Conservation (phyloP, 768 basidiomycete genomes). For the Leccinum uliginosum region DNA sequence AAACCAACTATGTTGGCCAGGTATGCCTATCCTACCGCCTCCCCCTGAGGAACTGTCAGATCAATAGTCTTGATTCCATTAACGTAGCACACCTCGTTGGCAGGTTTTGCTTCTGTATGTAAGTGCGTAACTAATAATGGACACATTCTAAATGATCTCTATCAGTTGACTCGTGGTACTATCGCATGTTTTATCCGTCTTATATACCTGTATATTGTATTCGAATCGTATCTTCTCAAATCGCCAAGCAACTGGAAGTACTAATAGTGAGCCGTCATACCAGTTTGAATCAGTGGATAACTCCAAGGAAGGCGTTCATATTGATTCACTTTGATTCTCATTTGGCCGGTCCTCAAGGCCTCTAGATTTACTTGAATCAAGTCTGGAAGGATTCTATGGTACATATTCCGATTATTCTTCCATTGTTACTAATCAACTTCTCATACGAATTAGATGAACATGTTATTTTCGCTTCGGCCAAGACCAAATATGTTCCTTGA, state of each 20-base stretch:
- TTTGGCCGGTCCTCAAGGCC: no score
- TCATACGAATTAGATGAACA: neutral
- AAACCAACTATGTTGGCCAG: neutral
- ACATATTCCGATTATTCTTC: no score
- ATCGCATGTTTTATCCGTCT: neutral
- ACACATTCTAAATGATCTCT: neutral
- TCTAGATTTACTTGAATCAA: no score
- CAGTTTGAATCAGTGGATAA: no score
- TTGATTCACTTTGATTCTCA: no score
- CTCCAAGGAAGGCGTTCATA: no score
- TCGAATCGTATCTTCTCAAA: no score
- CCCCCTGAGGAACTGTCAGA: neutral
- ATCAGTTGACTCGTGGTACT: neutral
- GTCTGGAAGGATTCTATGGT: no score
- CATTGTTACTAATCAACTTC: no score
- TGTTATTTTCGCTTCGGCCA: neutral
- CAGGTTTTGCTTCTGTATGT: neutral
- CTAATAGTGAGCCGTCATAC: no score
- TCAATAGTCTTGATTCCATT: neutral
- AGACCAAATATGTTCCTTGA: neutral
- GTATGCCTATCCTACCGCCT: neutral
- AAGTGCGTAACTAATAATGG: neutral
- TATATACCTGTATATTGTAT: neutral
- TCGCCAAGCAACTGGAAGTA: neutral
- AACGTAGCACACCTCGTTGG: neutral